Evolutionary conservation across 2,329 filamentous ascomycete genomes (phyloP).

Genomic region (Xylariaceae sp.): DNA sequence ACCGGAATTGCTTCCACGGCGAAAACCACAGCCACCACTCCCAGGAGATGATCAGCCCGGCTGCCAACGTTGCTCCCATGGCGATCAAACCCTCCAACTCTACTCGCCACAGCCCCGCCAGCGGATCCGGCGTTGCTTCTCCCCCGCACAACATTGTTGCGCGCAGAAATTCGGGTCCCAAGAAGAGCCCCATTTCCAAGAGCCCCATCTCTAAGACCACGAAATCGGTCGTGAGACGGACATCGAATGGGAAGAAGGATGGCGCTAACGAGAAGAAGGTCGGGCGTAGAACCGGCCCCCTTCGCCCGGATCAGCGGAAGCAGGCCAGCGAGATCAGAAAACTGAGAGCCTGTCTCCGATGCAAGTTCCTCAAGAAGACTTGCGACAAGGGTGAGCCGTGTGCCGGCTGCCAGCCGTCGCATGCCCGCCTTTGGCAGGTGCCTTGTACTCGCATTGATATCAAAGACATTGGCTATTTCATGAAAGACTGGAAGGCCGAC

Average conservation of each 20-base stretch:
- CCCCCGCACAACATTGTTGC: slow-evolving; percentile 53
- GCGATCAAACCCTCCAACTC: slow-evolving; percentile 58
- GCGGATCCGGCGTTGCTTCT: slow-evolving; percentile 52
- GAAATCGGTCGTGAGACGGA: slow-evolving; percentile 78
- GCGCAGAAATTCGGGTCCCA: slow-evolving; percentile 61
- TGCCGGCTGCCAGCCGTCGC: slow-evolving; percentile 88
- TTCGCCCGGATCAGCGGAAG: slow-evolving; percentile 88
- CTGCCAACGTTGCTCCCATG: slow-evolving; percentile 60
- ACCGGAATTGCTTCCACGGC: slow-evolving; percentile 55
- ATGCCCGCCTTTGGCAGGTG: slow-evolving; percentile 93
- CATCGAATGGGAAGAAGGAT: slow-evolving; percentile 70
- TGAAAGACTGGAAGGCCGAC: slow-evolving; percentile 99
- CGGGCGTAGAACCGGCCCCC: slow-evolving; percentile 79
- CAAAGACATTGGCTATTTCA: slow-evolving; percentile 96
- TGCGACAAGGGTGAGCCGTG: slow-evolving; percentile 97
- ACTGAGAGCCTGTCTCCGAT: slow-evolving; percentile 83
- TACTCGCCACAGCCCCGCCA: slow-evolving; percentile 52
- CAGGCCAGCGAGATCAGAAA: slow-evolving; percentile 97
- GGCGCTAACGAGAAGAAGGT: slow-evolving; percentile 80
- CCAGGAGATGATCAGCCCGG: slow-evolving; percentile 57
- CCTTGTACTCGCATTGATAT: slow-evolving; percentile 97
- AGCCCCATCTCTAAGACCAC: slow-evolving; percentile 74
- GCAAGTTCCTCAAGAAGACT: slow-evolving; percentile 99
- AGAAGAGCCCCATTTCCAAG: slow-evolving; percentile 69
- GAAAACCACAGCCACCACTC: slow-evolving; percentile 43